Evolutionary conservation across 2,329 filamentous ascomycete genomes (phyloP).

Genomic region (Trichoderma atroviride): DNA sequence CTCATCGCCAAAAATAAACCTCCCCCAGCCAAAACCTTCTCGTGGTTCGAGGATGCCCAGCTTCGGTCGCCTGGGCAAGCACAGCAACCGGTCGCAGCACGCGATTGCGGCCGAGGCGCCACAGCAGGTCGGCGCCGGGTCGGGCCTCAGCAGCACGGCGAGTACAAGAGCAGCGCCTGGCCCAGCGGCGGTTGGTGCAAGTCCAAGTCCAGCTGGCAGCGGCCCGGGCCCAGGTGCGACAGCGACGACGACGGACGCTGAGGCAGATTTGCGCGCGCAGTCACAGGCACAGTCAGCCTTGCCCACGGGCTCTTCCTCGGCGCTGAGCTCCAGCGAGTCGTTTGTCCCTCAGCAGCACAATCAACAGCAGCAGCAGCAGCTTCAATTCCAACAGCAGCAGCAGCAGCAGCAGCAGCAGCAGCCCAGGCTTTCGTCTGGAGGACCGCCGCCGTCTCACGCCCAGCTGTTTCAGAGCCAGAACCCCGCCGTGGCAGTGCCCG

Average conservation of each 20-base stretch:
- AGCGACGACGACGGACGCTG: slow-evolving; percentile 23
- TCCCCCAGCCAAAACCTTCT: not conserved
- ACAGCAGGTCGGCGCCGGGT: slow-evolving; percentile 36
- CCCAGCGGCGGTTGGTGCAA: not conserved
- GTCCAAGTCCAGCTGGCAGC: slow-evolving; percentile 18
- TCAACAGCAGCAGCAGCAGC: slow-evolving; percentile 36
- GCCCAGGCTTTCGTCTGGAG: slow-evolving; percentile 39
- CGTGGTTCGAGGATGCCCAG: slow-evolving; percentile 31
- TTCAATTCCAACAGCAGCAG: slow-evolving; percentile 26
- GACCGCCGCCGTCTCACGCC: slow-evolving; percentile 45
- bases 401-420: slow-evolving; percentile 35
- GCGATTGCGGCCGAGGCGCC: slow-evolving; percentile 52
- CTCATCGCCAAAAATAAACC: slow-evolving; percentile 25
- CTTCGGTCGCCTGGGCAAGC: slow-evolving; percentile 58
- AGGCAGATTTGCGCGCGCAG: slow-evolving; percentile 33
- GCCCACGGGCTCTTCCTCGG: slow-evolving; percentile 49
- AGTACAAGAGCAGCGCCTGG: slow-evolving; percentile 25
- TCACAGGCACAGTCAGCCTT: not conserved
- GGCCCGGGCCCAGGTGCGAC: slow-evolving; percentile 28
- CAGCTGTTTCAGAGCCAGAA: slow-evolving; percentile 23
- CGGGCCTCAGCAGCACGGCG: slow-evolving; percentile 35
- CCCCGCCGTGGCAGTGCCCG: slow-evolving; percentile 36
- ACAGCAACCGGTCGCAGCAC: slow-evolving; percentile 61
- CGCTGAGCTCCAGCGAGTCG: slow-evolving; percentile 51
- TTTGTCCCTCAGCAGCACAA: slow-evolving; percentile 42